Evolutionary conservation across 371 early-diverging fungal species (phyloP).

Genomic region (Antonospora locustae): DNA sequence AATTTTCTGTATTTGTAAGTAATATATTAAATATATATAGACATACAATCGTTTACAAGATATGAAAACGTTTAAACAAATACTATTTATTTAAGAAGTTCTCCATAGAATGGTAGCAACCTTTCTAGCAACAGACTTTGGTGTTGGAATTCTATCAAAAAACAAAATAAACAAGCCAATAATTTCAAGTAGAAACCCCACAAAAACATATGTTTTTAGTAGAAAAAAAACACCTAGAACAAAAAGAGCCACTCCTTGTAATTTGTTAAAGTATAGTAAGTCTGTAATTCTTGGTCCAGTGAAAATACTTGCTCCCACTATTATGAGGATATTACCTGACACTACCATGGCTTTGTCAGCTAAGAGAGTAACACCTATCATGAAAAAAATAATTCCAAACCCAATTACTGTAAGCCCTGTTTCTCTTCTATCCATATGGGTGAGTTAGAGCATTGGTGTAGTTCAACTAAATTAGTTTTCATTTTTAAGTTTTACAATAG

Average conservation of each 20-base stretch:
- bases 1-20: too few relatives aligned
- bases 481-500: too few relatives aligned
- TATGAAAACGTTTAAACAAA: too few relatives aligned
- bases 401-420: conserved; percentile 20
- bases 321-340: conserved; percentile 32
- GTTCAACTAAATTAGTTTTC: too few relatives aligned
- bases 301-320: conserved; percentile 21
- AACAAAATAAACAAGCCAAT: conserved; percentile 23
- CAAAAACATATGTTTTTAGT: conserved; percentile 1
- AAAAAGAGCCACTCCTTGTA: conserved; percentile 32
- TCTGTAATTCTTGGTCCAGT: conserved; percentile 12
- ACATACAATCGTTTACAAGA: too few relatives aligned
- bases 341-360: conserved; percentile 38
- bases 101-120: too few relatives aligned
- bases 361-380: conserved; percentile 25
- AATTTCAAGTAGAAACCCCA: conserved; percentile 37
- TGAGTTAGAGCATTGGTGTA: too few relatives aligned
- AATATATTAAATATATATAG: too few relatives aligned
- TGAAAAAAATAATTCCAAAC: conserved; percentile 26
- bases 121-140: conserved; percentile 17
- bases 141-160: conserved; percentile 27
- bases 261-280: conserved; percentile 14
- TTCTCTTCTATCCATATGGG: conserved; percentile 28
- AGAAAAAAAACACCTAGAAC: conserved; percentile 22
- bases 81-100: too few relatives aligned